Conservation (phyloP, 768 basidiomycete species). For the Tephrocybe sp. region DNA sequence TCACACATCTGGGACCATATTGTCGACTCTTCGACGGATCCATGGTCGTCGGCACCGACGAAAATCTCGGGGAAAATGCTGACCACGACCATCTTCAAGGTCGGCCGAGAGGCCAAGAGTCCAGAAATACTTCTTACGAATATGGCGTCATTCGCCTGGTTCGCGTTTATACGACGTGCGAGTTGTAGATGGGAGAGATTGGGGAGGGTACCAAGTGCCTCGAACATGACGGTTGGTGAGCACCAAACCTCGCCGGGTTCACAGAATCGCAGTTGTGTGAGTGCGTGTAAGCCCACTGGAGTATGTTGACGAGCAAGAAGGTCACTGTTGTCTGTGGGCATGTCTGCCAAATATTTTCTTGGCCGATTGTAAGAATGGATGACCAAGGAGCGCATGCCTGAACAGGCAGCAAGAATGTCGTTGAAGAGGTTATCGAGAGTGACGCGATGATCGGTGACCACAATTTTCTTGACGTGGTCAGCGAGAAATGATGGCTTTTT, state of each 20-base stretch:
- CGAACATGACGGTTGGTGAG: slow-evolving; percentile 31
- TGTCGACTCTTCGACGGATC: slow-evolving; percentile 19
- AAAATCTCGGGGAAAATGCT: slow-evolving; percentile 25
- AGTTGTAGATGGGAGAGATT: slow-evolving; percentile 39
- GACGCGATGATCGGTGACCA: slow-evolving; percentile 25
- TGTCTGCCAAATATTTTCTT: slow-evolving; percentile 14
- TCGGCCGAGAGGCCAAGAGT: slow-evolving; percentile 25
- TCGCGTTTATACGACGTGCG: slow-evolving; percentile 37
- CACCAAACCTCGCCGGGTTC: slow-evolving; percentile 36
- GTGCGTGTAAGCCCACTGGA: slow-evolving; percentile 3
- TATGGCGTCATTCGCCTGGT: slow-evolving; percentile 36
- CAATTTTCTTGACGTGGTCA: slow-evolving; percentile 34
- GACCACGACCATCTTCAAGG: slow-evolving; percentile 34
- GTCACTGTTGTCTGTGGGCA: slow-evolving; percentile 16
- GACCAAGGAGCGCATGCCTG: slow-evolving; percentile 28
- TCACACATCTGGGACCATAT: slow-evolving; percentile 25
- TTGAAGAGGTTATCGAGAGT: slow-evolving; percentile 19
- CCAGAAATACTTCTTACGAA: slow-evolving; percentile 32
- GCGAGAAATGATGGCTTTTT: slow-evolving; percentile 27
- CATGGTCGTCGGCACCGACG: not conserved
- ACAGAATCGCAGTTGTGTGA: slow-evolving; percentile 37
- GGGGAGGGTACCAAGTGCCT: slow-evolving; percentile 30
- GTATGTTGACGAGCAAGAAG: not conserved
- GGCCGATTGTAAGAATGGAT: slow-evolving; percentile 24
- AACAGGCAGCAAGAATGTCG: slow-evolving; percentile 31